phyloP scores from a whole-genome alignment of 2,329 filamentous ascomycete species.

The Pseudonectria buxi region DNA sequence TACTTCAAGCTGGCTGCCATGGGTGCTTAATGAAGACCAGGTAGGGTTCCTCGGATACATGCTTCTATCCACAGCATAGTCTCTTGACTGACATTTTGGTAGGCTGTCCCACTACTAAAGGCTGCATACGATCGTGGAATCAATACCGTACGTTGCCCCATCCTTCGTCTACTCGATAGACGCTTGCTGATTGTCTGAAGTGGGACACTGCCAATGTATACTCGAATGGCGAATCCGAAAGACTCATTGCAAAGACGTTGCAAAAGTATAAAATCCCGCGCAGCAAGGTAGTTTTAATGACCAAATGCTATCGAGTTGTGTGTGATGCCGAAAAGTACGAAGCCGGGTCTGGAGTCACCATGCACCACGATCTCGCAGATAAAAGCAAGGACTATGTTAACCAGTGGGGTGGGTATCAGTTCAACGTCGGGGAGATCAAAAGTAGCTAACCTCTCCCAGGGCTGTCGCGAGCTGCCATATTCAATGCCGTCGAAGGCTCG shows the following conservation, averaged over 20 bases:
- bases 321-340: slow-evolving; percentile 28
- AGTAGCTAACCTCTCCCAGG: slow-evolving; percentile 5
- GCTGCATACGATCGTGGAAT: slow-evolving; percentile 14
- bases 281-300: slow-evolving; percentile 49
- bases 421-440: not conserved
- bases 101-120: slow-evolving; percentile 10
- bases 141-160: slow-evolving; percentile 10
- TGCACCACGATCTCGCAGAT: slow-evolving; percentile 5
- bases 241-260: slow-evolving; percentile 50
- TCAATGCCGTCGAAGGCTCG: slow-evolving; percentile 56
- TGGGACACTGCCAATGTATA: slow-evolving; percentile 46
- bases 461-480: slow-evolving; percentile 55
- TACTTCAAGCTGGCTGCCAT: slow-evolving; percentile 5
- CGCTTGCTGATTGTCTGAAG: not conserved
- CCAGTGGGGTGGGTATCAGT: slow-evolving; percentile 27
- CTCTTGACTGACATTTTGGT: slow-evolving; percentile 3
- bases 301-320: slow-evolving; percentile 49
- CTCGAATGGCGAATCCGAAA: slow-evolving; percentile 48
- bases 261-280: slow-evolving; percentile 50
- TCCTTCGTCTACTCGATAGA: too few species aligned
- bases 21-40: slow-evolving; percentile 7
- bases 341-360: slow-evolving; percentile 3
- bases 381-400: slow-evolving; percentile 22
- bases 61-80: too few species aligned
- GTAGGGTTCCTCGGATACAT: too few species aligned